These are phyloP conservation scores for Chionographis japonica DNA, from an alignment of 106 monocot genomes.

Conservation along the genomic window DNA sequence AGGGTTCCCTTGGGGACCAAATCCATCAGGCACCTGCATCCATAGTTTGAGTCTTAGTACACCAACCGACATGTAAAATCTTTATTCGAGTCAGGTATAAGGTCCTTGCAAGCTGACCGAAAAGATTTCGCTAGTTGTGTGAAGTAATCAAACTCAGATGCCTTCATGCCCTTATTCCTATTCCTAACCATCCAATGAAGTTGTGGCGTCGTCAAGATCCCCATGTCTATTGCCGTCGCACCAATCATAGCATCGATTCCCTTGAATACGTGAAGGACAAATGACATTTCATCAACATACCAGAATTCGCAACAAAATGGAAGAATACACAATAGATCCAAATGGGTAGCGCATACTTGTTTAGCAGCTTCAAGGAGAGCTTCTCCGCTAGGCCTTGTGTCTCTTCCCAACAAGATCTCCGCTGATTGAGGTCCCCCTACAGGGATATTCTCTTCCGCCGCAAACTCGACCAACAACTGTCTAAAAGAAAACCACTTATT, in stretches of 20 bases:
- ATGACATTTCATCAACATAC: background rate
- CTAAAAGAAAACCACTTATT: background rate
- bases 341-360: slow-evolving; percentile 26
- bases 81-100: background rate
- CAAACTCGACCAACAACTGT: slow-evolving; percentile 65
- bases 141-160: slow-evolving; percentile 73
- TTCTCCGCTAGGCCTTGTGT: slow-evolving; percentile 86
- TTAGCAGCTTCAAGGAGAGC: slow-evolving; percentile 72
- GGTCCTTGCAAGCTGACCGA: slow-evolving; percentile 26
- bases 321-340: background rate
- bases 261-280: slow-evolving; percentile 16
- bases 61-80: background rate
- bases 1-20: slow-evolving; percentile 32
- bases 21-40: slow-evolving; percentile 54
- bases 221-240: slow-evolving; percentile 72
- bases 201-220: slow-evolving; percentile 88
- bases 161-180: slow-evolving; percentile 60
- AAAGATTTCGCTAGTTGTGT: slow-evolving; percentile 74
- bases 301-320: background rate
- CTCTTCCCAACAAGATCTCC: slow-evolving; percentile 77
- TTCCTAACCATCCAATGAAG: slow-evolving; percentile 95
- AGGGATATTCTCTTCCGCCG: slow-evolving; percentile 61
- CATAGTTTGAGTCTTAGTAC: slow-evolving; percentile 6
- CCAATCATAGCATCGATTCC: slow-evolving; percentile 74
- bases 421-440: slow-evolving; percentile 45